Evolutionary conservation across 2,329 filamentous ascomycete species (phyloP).

Genomic region (Colletotrichum gigasporum): DNA sequence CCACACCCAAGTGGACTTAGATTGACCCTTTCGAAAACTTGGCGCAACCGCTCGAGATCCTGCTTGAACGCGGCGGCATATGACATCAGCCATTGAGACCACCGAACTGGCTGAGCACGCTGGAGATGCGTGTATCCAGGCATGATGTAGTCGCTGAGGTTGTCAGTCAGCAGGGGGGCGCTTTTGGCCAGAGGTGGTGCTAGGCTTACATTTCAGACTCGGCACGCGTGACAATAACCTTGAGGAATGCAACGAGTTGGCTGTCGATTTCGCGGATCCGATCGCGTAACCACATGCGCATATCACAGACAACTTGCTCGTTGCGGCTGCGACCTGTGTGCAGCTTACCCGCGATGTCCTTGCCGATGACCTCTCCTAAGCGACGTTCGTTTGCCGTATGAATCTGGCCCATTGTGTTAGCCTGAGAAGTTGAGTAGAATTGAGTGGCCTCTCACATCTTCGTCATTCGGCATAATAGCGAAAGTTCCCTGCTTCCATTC

Average conservation of each 20-base stretch:
- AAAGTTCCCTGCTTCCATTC: slow-evolving; percentile 42
- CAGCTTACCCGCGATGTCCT: slow-evolving; percentile 75
- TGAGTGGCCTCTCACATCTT: slow-evolving; percentile 28
- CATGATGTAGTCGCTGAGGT: slow-evolving; percentile 38
- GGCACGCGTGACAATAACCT: slow-evolving; percentile 35
- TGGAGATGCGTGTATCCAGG: slow-evolving; percentile 41
- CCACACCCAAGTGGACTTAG: slow-evolving; percentile 37
- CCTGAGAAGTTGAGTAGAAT: slow-evolving; percentile 1
- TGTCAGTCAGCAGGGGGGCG: slow-evolving; percentile 34
- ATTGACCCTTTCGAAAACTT: slow-evolving; percentile 37
- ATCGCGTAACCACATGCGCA: slow-evolving; percentile 69
- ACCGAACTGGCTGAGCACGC: slow-evolving; percentile 37
- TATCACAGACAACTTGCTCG: slow-evolving; percentile 78
- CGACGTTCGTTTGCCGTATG: slow-evolving; percentile 66
- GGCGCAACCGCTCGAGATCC: slow-evolving; percentile 38
- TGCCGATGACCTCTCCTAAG: slow-evolving; percentile 74
- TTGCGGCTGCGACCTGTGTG: slow-evolving; percentile 77
- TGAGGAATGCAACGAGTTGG: slow-evolving; percentile 37
- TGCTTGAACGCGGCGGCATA: slow-evolving; percentile 35
- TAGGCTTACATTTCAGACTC: slow-evolving; percentile 40
- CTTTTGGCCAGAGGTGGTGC: slow-evolving; percentile 29
- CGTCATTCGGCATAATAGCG: slow-evolving; percentile 33
- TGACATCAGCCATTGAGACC: slow-evolving; percentile 36
- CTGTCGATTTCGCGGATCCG: slow-evolving; percentile 36
- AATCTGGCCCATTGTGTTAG: slow-evolving; percentile 53